Conservation (phyloP, 768 basidiomycete species). For the Coprinopsis strossmayeri region DNA sequence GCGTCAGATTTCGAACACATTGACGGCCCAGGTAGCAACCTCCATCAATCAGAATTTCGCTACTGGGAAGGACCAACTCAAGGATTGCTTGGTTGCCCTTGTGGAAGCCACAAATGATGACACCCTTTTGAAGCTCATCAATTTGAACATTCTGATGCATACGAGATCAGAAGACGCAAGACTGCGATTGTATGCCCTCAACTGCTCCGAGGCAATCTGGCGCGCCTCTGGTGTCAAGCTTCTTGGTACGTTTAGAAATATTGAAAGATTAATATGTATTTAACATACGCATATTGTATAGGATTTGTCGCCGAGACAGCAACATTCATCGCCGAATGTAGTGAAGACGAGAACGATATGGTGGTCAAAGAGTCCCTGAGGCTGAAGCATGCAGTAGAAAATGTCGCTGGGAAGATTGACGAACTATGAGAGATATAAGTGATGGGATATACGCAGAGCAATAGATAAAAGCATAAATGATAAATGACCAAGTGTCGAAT, state of each 20-base stretch:
- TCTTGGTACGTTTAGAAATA: slow-evolving; percentile 36
- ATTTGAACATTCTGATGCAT: slow-evolving; percentile 80
- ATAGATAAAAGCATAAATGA: slow-evolving; percentile 17
- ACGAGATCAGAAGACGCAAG: slow-evolving; percentile 77
- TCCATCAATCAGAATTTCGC: slow-evolving; percentile 30
- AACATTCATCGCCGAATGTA: slow-evolving; percentile 81
- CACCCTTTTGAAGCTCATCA: slow-evolving; percentile 70
- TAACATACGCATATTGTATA: slow-evolving; percentile 18
- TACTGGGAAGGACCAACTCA: slow-evolving; percentile 34
- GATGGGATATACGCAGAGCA: no score
- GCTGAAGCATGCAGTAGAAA: slow-evolving; percentile 68
- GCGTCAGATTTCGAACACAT: slow-evolving; percentile 47
- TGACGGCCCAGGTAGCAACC: slow-evolving; percentile 63
- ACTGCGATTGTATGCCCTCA: slow-evolving; percentile 65
- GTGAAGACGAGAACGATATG: slow-evolving; percentile 82
- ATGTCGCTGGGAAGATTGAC: slow-evolving; percentile 58
- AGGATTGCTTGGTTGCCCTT: slow-evolving; percentile 49
- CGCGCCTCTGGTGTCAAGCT: slow-evolving; percentile 66
- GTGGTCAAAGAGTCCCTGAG: slow-evolving; percentile 66
- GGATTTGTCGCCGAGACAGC: slow-evolving; percentile 77
- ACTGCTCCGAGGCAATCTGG: slow-evolving; percentile 73
- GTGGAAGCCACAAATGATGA: slow-evolving; percentile 49
- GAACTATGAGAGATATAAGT: slow-evolving; percentile 26
- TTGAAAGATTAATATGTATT: slow-evolving; percentile 4
- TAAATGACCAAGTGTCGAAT: slow-evolving; percentile 10